Conservation (phyloP, 306 rosid genomes). For the Psophocarpus tetragonolobus region DNA sequence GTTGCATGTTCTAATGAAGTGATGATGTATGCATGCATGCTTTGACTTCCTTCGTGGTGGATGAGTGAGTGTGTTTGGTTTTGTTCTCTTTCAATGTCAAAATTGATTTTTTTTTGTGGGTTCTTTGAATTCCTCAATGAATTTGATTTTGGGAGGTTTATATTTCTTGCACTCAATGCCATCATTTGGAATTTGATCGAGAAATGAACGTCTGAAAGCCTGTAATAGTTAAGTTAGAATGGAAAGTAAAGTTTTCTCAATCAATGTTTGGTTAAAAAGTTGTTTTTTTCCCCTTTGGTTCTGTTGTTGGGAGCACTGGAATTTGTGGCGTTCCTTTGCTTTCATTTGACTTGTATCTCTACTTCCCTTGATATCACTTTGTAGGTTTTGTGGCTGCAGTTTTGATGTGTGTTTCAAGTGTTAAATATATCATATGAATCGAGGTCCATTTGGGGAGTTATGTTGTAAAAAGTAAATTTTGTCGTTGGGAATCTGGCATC, state of each 20-base stretch:
- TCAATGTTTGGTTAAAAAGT: background rate
- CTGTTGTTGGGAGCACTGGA: conserved; percentile 3
- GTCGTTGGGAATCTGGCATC: too few relatives aligned
- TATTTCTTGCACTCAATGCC: background rate
- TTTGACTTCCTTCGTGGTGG: conserved; percentile 4
- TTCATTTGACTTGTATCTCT: background rate
- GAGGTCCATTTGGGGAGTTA: conserved; percentile 1
- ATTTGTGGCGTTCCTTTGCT: background rate
- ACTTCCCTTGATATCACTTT: background rate
- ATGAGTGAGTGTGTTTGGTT: background rate
- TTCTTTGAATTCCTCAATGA: background rate
- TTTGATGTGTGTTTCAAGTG: conserved; percentile 5
- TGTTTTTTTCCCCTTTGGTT: background rate
- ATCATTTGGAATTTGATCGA: background rate
- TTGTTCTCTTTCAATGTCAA: conserved; percentile 9
- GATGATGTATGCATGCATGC: background rate
- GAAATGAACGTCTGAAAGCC: background rate
- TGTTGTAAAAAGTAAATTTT: background rate
- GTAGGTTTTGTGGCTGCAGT: background rate
- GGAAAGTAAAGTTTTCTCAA: conserved; percentile 3
- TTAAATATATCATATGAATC: background rate
- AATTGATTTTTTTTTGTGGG: background rate
- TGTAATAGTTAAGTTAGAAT: background rate
- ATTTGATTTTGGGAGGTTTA: background rate
- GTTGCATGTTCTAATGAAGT: conserved; percentile 25